Base-by-base conservation (phyloP, 345 rosid genomes). In the Reutealis trisperma region DNA sequence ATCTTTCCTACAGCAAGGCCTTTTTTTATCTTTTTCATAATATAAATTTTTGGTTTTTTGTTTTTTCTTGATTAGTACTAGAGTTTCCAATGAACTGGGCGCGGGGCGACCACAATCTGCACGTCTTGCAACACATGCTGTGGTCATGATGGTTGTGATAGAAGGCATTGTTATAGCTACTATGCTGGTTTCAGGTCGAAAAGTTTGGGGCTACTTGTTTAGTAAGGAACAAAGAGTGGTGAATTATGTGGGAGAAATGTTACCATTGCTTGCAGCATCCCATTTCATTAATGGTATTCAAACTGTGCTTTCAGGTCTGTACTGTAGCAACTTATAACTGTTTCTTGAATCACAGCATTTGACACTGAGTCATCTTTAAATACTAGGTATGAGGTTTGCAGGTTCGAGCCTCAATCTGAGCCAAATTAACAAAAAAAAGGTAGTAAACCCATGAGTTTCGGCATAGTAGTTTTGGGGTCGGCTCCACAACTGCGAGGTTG, bases 211-310 rank as follows among this genome's bases (percentile, higher is more conserved):
- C 41, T 24, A n/a, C 70, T 49, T 74, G 13, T 79, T 73, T 75
- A 83, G 81, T 70, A 79, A 41, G 52, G 89, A 88, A 44, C 71
- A 68, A 0, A 27, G 67, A 78, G 86, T 86, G 47, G 84, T 83
- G 69, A 57, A 63, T 0, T 74, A 83, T 61, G 85, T 84, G n/a
- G 89, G 73, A 55, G 58, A 79, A 0, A 81, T 86, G 85, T 34
- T 84, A 47, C 72, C 83, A 22, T 34, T 84, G 25, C 63, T 83
- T 42, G 87, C 89, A 22, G 66, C 47, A n/a, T 76, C 86, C 59
- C 82, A 86, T 59, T 62, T 79, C 57, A 16, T 88, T 22, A 86
- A 86, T 74, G 83, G 88, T 16, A 77, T 83, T 65, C 89, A 88
- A 75, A 74, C 79, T 22, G 88, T 86, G n/a, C 84, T 88, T 69